Evolutionary conservation across 345 rosid genomes (phyloP).

Genomic region (Erodium maritimum): DNA sequence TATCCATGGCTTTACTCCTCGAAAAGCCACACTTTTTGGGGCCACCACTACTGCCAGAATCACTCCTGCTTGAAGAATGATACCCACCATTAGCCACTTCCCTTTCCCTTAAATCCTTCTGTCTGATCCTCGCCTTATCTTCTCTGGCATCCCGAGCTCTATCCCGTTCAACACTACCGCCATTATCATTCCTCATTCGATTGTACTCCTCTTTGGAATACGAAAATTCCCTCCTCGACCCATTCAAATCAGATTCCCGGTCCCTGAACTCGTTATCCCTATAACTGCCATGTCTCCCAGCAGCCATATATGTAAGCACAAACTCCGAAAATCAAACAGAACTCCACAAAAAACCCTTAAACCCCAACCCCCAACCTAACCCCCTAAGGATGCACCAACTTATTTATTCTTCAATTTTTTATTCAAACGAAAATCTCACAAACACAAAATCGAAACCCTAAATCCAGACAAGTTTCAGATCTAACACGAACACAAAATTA

Average conservation of each 20-base stretch:
- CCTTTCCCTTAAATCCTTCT: constrained; percentile 58
- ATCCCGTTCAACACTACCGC: constrained; percentile 21
- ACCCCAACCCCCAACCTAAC: constrained; percentile 18
- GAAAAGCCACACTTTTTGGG: constrained; percentile 27
- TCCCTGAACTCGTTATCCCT: constrained; percentile 54
- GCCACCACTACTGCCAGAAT: constrained; percentile 44
- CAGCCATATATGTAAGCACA: constrained; percentile 41
- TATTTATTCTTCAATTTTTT: constrained; percentile 4
- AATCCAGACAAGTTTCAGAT: constrained; percentile 8
- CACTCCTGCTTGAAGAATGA: constrained; percentile 46
- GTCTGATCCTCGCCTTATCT: constrained; percentile 42
- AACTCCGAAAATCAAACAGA: constrained; percentile 1
- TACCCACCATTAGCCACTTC: constrained; percentile 43
- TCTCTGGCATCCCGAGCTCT: constrained; percentile 28
- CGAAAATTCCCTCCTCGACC: constrained; percentile 31
- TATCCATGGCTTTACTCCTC: constrained; percentile 41
- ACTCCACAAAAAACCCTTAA: not conserved
- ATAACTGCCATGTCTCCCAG: constrained; percentile 71
- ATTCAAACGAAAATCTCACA: not conserved
- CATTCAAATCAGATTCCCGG: constrained; percentile 42
- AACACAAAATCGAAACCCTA: constrained; percentile 11
- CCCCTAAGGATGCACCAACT: constrained; percentile 1
- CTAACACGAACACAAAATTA: constrained; percentile 8
- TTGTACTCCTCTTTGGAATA: constrained; percentile 37
- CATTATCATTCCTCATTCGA: constrained; percentile 27